Conservation (phyloP, 192 early-diverging fungal species). For the Coemansia sp. region DNA sequence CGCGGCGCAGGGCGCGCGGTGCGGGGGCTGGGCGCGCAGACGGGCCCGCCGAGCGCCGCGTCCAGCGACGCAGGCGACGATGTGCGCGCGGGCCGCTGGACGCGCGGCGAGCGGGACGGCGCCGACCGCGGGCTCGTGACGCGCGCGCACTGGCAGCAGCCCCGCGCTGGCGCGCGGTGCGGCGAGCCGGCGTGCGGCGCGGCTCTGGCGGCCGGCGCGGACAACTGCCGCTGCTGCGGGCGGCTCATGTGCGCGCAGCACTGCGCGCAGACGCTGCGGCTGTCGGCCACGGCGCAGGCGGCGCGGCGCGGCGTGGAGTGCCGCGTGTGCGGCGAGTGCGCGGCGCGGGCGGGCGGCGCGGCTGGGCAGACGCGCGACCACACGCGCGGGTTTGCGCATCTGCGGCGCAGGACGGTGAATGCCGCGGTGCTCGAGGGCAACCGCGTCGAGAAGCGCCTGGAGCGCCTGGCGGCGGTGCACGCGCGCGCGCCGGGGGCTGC, state of each 20-base stretch:
- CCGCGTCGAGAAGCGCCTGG: constrained; percentile 69
- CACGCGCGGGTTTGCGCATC: constrained; percentile 54
- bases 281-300: constrained; percentile 63
- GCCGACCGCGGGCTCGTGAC: constrained; percentile 24
- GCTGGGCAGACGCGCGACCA: constrained; percentile 51
- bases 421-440: constrained; percentile 67
- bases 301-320: constrained; percentile 55
- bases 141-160: constrained; percentile 35
- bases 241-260: constrained; percentile 62
- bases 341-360: constrained; percentile 39
- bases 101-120: constrained; percentile 16
- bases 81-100: constrained; percentile 4
- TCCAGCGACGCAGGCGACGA: neutral
- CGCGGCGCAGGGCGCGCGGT: constrained; percentile 30
- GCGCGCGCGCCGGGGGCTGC: no score
- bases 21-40: constrained; percentile 28
- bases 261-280: constrained; percentile 56
- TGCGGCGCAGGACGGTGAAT: constrained; percentile 55
- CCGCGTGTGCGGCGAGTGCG: constrained; percentile 61
- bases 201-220: neutral
- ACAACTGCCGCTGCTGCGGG: constrained; percentile 56
- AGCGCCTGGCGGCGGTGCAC: constrained; percentile 55
- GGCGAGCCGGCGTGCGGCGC: constrained; percentile 21
- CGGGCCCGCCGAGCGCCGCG: neutral
- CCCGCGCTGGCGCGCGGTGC: constrained; percentile 11